Evolutionary conservation across 2,329 filamentous ascomycete genomes (phyloP).

Genomic region (Phialophora tarda): DNA sequence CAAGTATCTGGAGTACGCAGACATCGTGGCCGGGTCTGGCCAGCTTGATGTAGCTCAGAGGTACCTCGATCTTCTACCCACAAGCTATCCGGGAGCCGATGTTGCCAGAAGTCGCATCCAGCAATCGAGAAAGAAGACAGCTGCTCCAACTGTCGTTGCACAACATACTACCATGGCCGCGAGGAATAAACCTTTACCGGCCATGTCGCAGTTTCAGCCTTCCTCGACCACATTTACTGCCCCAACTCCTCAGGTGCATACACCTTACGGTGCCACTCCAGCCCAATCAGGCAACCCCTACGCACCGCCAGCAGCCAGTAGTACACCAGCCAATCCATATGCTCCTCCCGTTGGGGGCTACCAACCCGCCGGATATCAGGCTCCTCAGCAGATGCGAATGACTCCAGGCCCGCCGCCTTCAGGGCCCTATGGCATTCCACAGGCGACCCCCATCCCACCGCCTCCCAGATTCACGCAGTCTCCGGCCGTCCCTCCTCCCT

Average conservation of each 20-base stretch:
- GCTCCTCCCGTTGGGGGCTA: constrained; percentile 57
- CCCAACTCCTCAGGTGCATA: constrained; percentile 36
- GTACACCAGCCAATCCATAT: constrained; percentile 55
- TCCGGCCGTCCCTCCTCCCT: constrained; percentile 67
- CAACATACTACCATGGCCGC: constrained; percentile 49
- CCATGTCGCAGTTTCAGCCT: constrained; percentile 46
- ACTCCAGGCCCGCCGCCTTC: constrained; percentile 48
- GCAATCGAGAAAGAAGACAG: constrained; percentile 73
- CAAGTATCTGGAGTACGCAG: constrained; percentile 96
- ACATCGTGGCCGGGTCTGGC: constrained; percentile 89
- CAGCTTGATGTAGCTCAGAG: constrained; percentile 85
- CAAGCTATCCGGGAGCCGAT: constrained; percentile 83
- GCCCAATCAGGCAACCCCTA: constrained; percentile 24
- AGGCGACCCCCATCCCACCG: constrained; percentile 58
- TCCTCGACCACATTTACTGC: constrained; percentile 43
- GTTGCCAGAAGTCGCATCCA: constrained; percentile 83
- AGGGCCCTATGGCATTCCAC: constrained; percentile 44
- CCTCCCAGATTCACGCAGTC: constrained; percentile 72
- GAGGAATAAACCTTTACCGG: constrained; percentile 53
- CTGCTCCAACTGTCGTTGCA: constrained; percentile 50
- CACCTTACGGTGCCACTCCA: constrained; percentile 17
- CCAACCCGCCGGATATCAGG: constrained; percentile 62
- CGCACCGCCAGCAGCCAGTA: constrained; percentile 39
- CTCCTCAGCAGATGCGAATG: constrained; percentile 55
- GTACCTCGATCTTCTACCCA: constrained; percentile 86